These are phyloP conservation scores for Tylopilus sp. DNA, from an alignment of 1,284 basidiomycete species.

Conservation along the genomic window DNA sequence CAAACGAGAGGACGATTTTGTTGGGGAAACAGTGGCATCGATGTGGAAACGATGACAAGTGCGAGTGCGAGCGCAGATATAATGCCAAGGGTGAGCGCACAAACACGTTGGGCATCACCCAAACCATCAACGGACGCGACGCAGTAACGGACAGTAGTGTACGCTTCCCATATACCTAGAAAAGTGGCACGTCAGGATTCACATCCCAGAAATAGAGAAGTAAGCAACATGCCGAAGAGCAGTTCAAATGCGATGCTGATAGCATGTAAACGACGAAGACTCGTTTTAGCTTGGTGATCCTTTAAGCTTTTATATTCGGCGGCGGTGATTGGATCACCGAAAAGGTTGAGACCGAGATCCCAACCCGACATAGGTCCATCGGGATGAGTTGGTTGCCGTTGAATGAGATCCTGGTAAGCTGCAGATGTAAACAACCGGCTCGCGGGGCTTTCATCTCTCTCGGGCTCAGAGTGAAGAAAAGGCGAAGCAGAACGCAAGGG, in stretches of 20 bases:
- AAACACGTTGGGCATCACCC: conserved; percentile 39
- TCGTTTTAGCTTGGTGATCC: conserved; percentile 37
- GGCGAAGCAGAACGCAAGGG: conserved; percentile 46
- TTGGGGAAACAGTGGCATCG: conserved; percentile 42
- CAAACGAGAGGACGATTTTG: conserved; percentile 5
- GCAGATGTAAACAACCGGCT: conserved; percentile 40
- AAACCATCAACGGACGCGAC: conserved; percentile 46
- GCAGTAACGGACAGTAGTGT: conserved; percentile 59
- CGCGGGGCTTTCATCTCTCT: conserved; percentile 46
- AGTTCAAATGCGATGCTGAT: conserved; percentile 39
- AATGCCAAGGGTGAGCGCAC: conserved; percentile 54
- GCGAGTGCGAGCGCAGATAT: conserved; percentile 54
- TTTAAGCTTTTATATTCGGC: conserved; percentile 40
- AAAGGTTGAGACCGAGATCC: conserved; percentile 38
- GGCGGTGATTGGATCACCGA: conserved; percentile 38
- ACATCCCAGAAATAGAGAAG: background rate
- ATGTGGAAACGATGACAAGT: conserved; percentile 43
- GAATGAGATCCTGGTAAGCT: conserved; percentile 45
- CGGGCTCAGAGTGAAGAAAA: conserved; percentile 44
- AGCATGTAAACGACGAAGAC: conserved; percentile 40
- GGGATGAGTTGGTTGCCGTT: conserved; percentile 44
- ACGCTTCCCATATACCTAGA: conserved; percentile 53
- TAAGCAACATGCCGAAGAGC: conserved; percentile 44
- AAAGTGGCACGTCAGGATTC: background rate
- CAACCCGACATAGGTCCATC: conserved; percentile 34